phyloP scores from a whole-genome alignment of 768 basidiomycete species.

The Trichaptum fuscoviolaceum region DNA sequence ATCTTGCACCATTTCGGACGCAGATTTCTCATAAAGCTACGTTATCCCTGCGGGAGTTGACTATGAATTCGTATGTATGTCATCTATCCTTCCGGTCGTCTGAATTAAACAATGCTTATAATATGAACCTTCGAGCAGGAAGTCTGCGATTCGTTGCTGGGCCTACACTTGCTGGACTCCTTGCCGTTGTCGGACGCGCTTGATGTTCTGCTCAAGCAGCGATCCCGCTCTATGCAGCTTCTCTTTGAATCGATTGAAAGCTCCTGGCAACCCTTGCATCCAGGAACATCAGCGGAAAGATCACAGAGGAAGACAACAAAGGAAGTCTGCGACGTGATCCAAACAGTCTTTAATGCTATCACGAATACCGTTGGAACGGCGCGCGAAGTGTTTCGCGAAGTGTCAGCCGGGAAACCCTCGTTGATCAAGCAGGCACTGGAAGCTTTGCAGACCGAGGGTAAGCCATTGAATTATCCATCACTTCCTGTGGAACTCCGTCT shows the following conservation, averaged over 20 bases:
- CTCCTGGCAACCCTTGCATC: constrained; percentile 14
- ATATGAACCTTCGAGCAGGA: constrained; percentile 38
- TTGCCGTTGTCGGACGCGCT: constrained; percentile 72
- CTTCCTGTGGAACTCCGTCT: constrained; percentile 52
- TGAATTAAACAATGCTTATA: neutral
- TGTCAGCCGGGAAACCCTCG: constrained; percentile 28
- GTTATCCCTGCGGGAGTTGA: constrained; percentile 61
- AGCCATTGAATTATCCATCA: constrained; percentile 15
- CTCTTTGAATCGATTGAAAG: constrained; percentile 12
- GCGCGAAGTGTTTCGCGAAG: constrained; percentile 50
- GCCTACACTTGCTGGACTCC: constrained; percentile 86
- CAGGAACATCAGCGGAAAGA: constrained; percentile 32
- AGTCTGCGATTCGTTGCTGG: constrained; percentile 71
- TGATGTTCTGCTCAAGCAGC: constrained; percentile 64
- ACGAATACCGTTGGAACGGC: constrained; percentile 53
- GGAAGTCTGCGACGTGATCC: constrained; percentile 50
- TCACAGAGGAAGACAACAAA: constrained; percentile 32
- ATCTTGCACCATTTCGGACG: constrained; percentile 76
- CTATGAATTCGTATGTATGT: constrained; percentile 48
- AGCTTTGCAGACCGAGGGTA: constrained; percentile 53
- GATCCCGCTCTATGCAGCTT: constrained; percentile 54
- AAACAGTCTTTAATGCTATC: constrained; percentile 48
- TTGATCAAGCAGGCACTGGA: constrained; percentile 54
- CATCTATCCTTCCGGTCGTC: constrained; percentile 3
- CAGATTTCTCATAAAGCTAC: constrained; percentile 91